phyloP scores from a whole-genome alignment of 1,284 basidiomycete species.

The Trametes versicolor region DNA sequence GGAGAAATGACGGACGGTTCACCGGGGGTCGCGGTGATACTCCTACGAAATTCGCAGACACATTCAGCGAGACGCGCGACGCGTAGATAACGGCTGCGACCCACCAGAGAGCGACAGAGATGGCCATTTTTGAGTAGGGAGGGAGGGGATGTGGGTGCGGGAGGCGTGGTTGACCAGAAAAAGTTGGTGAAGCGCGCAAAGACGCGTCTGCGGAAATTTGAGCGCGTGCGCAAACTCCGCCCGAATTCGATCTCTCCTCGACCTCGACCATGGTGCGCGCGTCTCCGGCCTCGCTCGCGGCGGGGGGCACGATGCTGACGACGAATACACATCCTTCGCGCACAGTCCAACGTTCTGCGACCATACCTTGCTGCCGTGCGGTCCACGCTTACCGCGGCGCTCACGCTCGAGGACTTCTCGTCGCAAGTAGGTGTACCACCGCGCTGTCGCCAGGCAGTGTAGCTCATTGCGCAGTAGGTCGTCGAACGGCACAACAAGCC shows the following conservation, averaged over 20 bases:
- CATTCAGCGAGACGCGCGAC: constrained; percentile 17
- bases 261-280: constrained; percentile 54
- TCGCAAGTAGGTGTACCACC: constrained; percentile 76
- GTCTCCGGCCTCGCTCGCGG: constrained; percentile 3
- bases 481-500: constrained; percentile 98
- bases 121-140: constrained; percentile 53
- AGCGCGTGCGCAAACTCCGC: constrained; percentile 38
- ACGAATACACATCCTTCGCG: constrained; percentile 1
- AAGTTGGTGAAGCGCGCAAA: constrained; percentile 34
- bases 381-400: constrained; percentile 95
- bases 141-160: constrained; percentile 21
- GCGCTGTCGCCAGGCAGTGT: constrained; percentile 11
- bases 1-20: constrained; percentile 71
- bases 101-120: constrained; percentile 72
- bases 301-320: constrained; percentile 4
- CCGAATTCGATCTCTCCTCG: constrained; percentile 37
- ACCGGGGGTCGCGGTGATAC: constrained; percentile 67
- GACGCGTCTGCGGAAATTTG: constrained; percentile 34
- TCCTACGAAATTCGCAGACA: constrained; percentile 53
- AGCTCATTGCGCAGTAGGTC: constrained; percentile 60
- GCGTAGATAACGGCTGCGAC: constrained; percentile 40
- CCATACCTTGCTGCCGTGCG: constrained; percentile 97
- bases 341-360: constrained; percentile 83
- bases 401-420: constrained; percentile 97
- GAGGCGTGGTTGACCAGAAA: constrained; percentile 25